Evolutionary conservation across 352 stramenopile species (phyloP).

Genomic region (Globisporangium spiculum): DNA sequence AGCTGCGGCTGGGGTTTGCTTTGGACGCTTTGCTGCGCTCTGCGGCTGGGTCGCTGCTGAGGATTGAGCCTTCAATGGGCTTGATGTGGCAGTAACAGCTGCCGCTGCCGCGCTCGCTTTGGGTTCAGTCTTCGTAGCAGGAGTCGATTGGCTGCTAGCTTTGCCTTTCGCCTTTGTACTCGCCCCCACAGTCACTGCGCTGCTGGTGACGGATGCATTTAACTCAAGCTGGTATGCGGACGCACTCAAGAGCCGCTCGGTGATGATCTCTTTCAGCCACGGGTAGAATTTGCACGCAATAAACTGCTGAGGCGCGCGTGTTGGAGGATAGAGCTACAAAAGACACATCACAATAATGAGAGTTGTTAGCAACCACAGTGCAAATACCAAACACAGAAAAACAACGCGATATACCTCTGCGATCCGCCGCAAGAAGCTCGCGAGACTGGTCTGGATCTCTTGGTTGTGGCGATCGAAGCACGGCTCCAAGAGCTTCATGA

Average conservation of each 20-base stretch:
- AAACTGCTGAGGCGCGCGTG: constrained; percentile 60
- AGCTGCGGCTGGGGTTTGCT: constrained; percentile 21
- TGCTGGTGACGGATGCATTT: constrained; percentile 8
- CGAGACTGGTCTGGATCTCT: constrained; percentile 74
- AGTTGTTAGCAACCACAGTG: neutral
- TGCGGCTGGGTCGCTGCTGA: constrained; percentile 1
- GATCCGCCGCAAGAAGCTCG: constrained; percentile 69
- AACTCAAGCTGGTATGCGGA: constrained; percentile 61
- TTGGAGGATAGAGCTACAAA: constrained; percentile 75
- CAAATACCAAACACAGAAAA: neutral
- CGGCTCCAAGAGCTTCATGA: constrained; percentile 88
- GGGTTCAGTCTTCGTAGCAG: constrained; percentile 12
- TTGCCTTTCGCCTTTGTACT: constrained; percentile 18
- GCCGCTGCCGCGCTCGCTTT: constrained; percentile 7
- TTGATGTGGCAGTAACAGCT: constrained; percentile 10
- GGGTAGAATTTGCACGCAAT: constrained; percentile 86
- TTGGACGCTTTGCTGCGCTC: constrained; percentile 37
- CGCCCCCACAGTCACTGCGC: constrained; percentile 3
- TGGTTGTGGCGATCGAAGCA: constrained; percentile 85
- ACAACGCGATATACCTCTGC: constrained; percentile 44
- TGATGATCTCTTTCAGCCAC: constrained; percentile 86
- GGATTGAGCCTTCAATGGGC: constrained; percentile 15
- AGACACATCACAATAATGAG: constrained; percentile 5
- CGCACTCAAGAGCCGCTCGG: constrained; percentile 71
- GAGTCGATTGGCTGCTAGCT: neutral